Base-by-base conservation (phyloP, 2,329 filamentous ascomycete species). In the Phyllosticta capitalensis region DNA sequence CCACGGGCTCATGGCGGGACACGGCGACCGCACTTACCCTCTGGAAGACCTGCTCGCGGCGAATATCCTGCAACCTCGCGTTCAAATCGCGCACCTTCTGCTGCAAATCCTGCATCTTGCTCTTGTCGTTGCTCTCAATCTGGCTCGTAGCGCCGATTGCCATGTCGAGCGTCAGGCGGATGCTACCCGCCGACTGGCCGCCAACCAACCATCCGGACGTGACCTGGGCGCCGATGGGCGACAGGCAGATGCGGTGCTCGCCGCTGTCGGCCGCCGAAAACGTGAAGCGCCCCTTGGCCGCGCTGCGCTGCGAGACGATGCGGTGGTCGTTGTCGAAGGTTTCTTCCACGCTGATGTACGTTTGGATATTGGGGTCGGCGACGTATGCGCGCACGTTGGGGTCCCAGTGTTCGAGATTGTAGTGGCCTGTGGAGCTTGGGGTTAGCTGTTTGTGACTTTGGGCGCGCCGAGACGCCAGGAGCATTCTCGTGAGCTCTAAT, bases 301-400 rank as follows among this genome's bases (percentile, higher is more conserved):
- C 76, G 50, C 81, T 76, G 62, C 87, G 87, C 76, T 96, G 90
- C 65, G 87, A 89, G 64, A 97, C 89, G 63, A 99, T 89, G 64
- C 92, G 91, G 83, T 99, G 94, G 79, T 97, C 88, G 75, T 95
- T 92, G 82, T 97, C 92, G 76, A 99, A 99, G 69, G 88, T 83
- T 80, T 99, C 94, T 83, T 96, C 92, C 61, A 97, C 92, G 17
- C 90, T 92, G 69, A 97, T 95, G 77, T 86, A 89, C 73, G 97
- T 88, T 76, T 83, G 87, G 63, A 95, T 79, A 64, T 86, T 86
- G 64, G 85, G 81, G 72, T 94, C 89, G 70, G 87, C 80, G 57
- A 80, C 75, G 83, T 90, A 97, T 56, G 77, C 72, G 65, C 83
- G 82, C 60, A 79, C 76, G 65, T 85, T 78, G 61, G 89, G 83